Evolutionary conservation across 352 stramenopile species (phyloP), one percentile per base, ranked within the genome.

Genomic region (Phytophthora sansomeana): DNA sequence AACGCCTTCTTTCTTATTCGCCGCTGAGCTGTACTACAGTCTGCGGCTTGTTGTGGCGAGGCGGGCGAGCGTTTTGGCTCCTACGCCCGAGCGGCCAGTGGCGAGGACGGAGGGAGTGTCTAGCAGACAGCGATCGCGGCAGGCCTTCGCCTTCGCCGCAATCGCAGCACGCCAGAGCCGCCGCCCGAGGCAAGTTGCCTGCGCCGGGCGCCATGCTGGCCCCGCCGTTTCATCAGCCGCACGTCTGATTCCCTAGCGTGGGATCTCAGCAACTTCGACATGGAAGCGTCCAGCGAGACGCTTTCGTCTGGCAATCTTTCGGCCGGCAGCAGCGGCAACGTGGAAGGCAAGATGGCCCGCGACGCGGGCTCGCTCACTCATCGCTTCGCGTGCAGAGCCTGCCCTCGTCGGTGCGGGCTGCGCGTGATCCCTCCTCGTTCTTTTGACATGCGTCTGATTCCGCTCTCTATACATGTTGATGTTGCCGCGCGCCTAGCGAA

Each of bases 151-250:
- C n/a, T n/a, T n/a, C n/a, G n/a, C n/a, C n/a, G n/a, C n/a, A n/a
- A n/a, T n/a, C n/a, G n/a, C n/a, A n/a, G n/a, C n/a, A n/a, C n/a
- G n/a, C n/a, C n/a, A n/a, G n/a, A n/a, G n/a, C n/a, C n/a, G n/a
- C n/a, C n/a, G n/a, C n/a, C n/a, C n/a, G n/a, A n/a, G n/a, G n/a
- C n/a, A n/a, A n/a, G n/a, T n/a, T n/a, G n/a, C n/a, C n/a, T n/a
- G n/a, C n/a, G n/a, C n/a, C n/a, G n/a, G n/a, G 38, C 26, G 53
- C 53, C 14, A 33, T 26, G 46, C 28, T 39, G 14, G 13, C 24
- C 30, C 16, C 30, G 50, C 35, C 17, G 59, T 67, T 69, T 69
- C 60, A 28, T 30, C 51, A 57, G 59, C 52, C 46, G 39, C 55
- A 33, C 14, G 35, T 66, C 47, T 62, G 54, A 62, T 33, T 58